Evolutionary conservation across 176 grass and related monocot species (phyloP).

Genomic region (Pharus latifolius): DNA sequence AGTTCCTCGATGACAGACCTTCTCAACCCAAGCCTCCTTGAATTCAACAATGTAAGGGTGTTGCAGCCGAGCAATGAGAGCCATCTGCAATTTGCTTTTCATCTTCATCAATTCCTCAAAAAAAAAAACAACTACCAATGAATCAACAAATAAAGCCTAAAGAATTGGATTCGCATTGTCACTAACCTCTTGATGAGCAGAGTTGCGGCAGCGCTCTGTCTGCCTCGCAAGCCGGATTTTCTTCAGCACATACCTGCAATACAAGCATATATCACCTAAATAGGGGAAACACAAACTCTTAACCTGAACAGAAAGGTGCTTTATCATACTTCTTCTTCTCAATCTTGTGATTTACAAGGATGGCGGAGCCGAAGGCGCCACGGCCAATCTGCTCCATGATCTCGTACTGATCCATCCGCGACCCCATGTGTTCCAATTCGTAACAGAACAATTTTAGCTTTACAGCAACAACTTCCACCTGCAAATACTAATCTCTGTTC

Average conservation of each 20-base stretch:
- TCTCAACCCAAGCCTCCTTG: conserved; percentile 99
- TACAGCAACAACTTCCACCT: not conserved
- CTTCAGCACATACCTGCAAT: conserved; percentile 81
- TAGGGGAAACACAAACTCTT: not conserved
- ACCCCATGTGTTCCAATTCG: conserved; percentile 50
- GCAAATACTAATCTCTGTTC: not conserved
- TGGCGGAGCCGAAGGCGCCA: conserved; percentile 87
- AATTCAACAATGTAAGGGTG: conserved; percentile 97
- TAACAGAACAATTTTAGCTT: not conserved
- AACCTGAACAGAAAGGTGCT: not conserved
- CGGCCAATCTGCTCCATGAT: conserved; percentile 98
- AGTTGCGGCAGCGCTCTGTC: conserved; percentile 77
- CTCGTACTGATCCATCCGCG: conserved; percentile 95
- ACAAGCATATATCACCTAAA: not conserved
- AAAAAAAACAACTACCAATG: not conserved
- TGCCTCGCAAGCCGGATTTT: conserved; percentile 92
- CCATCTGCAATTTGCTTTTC: conserved; percentile 55
- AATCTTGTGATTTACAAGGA: conserved; percentile 92
- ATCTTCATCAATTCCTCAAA: not conserved
- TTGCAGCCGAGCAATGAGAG: conserved; percentile 79
- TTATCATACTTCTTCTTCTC: conserved; percentile 80
- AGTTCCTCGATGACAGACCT: conserved; percentile 29
- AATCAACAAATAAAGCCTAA: not conserved
- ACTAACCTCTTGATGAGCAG: conserved; percentile 90
- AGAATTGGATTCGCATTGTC: not conserved